Evolutionary conservation across 2,329 filamentous ascomycete genomes (phyloP), one percentile per base, ranked within the genome.

Genomic region (Simplicillium sp.): DNA sequence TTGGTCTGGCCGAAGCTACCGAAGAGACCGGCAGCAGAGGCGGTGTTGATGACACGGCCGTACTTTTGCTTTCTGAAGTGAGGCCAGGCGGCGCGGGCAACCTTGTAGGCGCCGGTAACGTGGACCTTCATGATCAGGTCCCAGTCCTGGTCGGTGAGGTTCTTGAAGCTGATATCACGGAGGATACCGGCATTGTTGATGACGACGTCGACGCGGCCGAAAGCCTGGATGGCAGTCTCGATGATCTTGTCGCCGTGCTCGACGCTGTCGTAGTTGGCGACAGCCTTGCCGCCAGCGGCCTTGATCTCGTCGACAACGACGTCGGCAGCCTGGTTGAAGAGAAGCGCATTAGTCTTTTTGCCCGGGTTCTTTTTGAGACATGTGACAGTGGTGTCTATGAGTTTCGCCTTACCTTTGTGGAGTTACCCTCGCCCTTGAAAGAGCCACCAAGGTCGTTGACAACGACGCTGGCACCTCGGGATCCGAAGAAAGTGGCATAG

Each of bases 31-130:
- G 92, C 89, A 43, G 88, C 88, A n/a, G 90, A 97, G 31, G 90
- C 80, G 17, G 92, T 97, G 74, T 94, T 97, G 69, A 98, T 95
- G 51, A 98, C 74, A 54, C 92, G 80, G 48, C 92, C 92, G 62
- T 87, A 98, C 78, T 96, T 97, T 69, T 98, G 92, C 71, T 97
- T 97, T 58, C 90, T 79, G 77, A 98, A 97, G 66, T 97, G 75
- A 45, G 90, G 88, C 90, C 92, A 98, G 39, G 92, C 92, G 48
- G 92, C 92, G 63, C 81, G 82, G 46, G 92, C 77, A 63, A 87
- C 94, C 78, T 95, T 97, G 76, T 94, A 98, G 56, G 88, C 83
- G 53, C 92, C 92, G 59, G 80, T 84, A 54, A 96, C 81, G 66
- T 98, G 90, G 43, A 97, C 90, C 61, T 80, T 83, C 66, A 90